These are phyloP conservation scores for Arxiozyma slooffiae DNA, from an alignment of 1,139 yeast species.

Conservation along the genomic window DNA sequence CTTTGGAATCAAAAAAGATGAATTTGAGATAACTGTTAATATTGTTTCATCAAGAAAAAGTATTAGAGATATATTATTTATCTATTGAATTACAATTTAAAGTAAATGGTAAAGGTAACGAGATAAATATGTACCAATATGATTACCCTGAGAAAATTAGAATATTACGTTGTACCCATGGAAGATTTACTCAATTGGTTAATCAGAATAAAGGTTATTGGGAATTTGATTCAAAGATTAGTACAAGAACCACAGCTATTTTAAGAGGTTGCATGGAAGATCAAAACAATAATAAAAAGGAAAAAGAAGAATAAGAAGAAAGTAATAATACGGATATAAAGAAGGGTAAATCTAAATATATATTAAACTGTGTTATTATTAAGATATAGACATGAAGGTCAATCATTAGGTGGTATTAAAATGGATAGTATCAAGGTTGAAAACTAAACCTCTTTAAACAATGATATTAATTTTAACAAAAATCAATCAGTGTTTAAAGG, in stretches of 20 bases:
- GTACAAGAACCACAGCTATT: conserved; percentile 60
- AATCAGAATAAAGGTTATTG: conserved; percentile 52
- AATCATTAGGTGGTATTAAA: conserved; percentile 65
- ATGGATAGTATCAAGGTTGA: conserved; percentile 61
- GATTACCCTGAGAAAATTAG: conserved; percentile 12
- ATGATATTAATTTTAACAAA: conserved; percentile 19
- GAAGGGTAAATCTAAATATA: neutral
- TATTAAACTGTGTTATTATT: conserved; percentile 37
- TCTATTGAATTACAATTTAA: conserved; percentile 40
- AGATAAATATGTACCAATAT: neutral
- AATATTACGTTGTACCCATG: conserved; percentile 26
- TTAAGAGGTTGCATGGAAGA: conserved; percentile 47
- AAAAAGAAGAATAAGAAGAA: neutral
- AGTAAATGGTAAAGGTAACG: conserved; percentile 2
- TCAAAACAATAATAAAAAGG: neutral
- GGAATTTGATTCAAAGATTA: conserved; percentile 52
- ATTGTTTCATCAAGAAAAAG: conserved; percentile 43
- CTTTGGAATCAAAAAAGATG: conserved; percentile 52
- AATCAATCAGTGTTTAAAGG: conserved; percentile 84
- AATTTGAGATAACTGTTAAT: conserved; percentile 63
- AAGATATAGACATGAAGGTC: conserved; percentile 55
- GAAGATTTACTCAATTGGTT: conserved; percentile 34
- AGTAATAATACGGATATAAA: neutral
- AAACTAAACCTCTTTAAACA: neutral
- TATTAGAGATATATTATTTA: conserved; percentile 50